Evolutionary conservation across 495 filamentous ascomycete species (phyloP).

Genomic region (Achaetomiella virescens): DNA sequence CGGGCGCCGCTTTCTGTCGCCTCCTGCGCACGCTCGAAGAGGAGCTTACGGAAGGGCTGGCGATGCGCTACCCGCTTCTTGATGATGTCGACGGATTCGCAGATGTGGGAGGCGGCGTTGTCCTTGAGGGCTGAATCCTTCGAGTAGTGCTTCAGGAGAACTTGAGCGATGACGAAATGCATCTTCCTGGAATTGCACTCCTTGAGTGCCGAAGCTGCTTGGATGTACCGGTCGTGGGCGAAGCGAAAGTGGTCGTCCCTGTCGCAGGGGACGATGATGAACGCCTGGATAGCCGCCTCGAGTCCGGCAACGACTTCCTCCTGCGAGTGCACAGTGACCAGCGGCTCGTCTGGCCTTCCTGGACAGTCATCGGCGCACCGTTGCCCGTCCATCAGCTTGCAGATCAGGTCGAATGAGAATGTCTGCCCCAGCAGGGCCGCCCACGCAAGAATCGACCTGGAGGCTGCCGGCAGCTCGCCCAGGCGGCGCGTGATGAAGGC

Average conservation of each 20-base stretch:
- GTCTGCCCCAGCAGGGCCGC: slow-evolving; percentile 69
- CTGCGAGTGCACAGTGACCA: neutral
- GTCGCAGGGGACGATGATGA: slow-evolving; percentile 66
- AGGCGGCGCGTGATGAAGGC: slow-evolving; percentile 73
- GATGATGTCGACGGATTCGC: slow-evolving; percentile 65
- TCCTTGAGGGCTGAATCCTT: slow-evolving; percentile 54
- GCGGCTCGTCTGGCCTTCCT: slow-evolving; percentile 14
- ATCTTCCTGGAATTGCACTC: slow-evolving; percentile 68
- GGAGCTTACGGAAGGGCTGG: slow-evolving; percentile 59
- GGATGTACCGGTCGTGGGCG: slow-evolving; percentile 75
- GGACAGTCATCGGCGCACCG: slow-evolving; percentile 45
- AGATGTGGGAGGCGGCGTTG: slow-evolving; percentile 68
- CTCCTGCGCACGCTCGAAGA: slow-evolving; percentile 68
- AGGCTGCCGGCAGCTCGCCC: slow-evolving; percentile 63
- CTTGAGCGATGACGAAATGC: slow-evolving; percentile 81
- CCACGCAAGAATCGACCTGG: slow-evolving; percentile 80
- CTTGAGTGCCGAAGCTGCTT: slow-evolving; percentile 62
- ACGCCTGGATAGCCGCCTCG: slow-evolving; percentile 70
- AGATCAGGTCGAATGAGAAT: slow-evolving; percentile 77
- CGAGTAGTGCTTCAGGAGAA: slow-evolving; percentile 62
- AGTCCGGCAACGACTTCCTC: slow-evolving; percentile 58
- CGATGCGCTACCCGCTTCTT: slow-evolving; percentile 53
- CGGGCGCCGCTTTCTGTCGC: slow-evolving; percentile 75
- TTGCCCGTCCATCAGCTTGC: slow-evolving; percentile 64
- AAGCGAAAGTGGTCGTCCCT: slow-evolving; percentile 73